Evolutionary conservation across 208 protist genomes (phyloP).

Genomic region (Leishmania aethiopica): DNA sequence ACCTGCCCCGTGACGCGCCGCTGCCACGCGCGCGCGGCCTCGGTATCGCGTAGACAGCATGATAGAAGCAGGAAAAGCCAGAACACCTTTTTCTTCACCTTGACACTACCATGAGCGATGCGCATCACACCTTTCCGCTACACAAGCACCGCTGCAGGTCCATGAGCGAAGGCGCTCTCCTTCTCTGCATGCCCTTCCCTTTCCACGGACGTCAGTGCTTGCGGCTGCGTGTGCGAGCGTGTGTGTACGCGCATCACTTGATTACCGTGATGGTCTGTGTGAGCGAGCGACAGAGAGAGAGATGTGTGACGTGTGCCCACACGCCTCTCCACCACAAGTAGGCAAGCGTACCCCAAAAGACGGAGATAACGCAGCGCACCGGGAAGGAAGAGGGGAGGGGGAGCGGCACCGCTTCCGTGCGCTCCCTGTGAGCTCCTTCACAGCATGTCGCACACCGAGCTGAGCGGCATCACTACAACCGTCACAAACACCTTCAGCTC

Average conservation of each 20-base stretch:
- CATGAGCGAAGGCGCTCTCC: background rate
- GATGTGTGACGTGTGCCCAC: too few relatives aligned
- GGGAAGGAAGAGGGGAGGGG: background rate
- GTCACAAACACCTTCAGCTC: slow-evolving; percentile 72
- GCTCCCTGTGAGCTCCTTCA: background rate
- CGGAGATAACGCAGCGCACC: background rate
- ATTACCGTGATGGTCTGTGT: background rate
- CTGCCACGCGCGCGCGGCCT: background rate
- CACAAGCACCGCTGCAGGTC: too few relatives aligned
- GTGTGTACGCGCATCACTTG: background rate
- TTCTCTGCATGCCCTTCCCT: background rate
- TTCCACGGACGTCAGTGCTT: background rate
- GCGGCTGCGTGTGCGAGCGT: background rate
- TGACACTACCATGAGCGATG: background rate
- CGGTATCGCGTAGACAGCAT: background rate
- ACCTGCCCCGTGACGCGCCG: background rate
- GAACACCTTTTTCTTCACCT: background rate
- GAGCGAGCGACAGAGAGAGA: background rate
- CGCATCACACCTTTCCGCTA: background rate
- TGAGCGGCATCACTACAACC: slow-evolving; percentile 64
- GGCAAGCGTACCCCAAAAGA: background rate
- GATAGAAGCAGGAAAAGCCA: background rate
- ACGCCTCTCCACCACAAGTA: background rate
- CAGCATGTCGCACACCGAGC: slow-evolving; percentile 27
- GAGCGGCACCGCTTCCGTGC: too few relatives aligned